These are phyloP conservation scores for Moricandia arvensis DNA, from an alignment of 345 rosid species.

Conservation along the genomic window DNA sequence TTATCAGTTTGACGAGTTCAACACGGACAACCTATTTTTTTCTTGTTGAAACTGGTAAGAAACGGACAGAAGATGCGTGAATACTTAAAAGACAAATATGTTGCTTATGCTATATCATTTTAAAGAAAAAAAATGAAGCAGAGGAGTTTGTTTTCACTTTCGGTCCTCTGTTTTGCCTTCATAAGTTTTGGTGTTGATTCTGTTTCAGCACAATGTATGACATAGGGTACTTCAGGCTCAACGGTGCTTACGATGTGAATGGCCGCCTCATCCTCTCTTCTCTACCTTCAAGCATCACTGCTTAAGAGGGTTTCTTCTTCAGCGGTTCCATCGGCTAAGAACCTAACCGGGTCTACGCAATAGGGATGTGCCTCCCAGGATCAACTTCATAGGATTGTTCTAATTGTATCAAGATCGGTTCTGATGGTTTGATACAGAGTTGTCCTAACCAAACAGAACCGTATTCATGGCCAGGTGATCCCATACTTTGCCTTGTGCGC, in stretches of 20 bases:
- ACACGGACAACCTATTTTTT: background rate
- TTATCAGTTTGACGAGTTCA: background rate
- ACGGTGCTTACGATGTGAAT: conserved; percentile 23
- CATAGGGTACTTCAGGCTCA: conserved; percentile 24
- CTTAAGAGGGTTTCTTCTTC: conserved; percentile 30
- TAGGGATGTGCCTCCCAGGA: conserved; percentile 20
- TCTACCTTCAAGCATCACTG: conserved; percentile 25
- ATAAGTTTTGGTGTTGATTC: background rate
- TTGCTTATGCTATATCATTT: background rate
- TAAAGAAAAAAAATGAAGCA: background rate
- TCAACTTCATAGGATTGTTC: conserved; percentile 14
- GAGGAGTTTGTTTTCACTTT: background rate
- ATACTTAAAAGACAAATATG: background rate
- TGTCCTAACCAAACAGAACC: no score
- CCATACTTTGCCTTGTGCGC: no score
- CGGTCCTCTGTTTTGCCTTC: conserved; percentile 11
- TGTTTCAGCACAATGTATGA: conserved; percentile 4
- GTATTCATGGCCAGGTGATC: no score
- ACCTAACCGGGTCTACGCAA: conserved; percentile 19
- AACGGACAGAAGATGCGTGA: background rate
- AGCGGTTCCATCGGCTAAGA: conserved; percentile 26
- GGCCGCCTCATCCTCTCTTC: conserved; percentile 23
- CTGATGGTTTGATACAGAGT: background rate
- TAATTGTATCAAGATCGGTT: conserved; percentile 12
- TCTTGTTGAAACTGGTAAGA: background rate